Evolutionary conservation across 2,329 filamentous ascomycete genomes (phyloP).

Genomic region (Calonectria henricotiae): DNA sequence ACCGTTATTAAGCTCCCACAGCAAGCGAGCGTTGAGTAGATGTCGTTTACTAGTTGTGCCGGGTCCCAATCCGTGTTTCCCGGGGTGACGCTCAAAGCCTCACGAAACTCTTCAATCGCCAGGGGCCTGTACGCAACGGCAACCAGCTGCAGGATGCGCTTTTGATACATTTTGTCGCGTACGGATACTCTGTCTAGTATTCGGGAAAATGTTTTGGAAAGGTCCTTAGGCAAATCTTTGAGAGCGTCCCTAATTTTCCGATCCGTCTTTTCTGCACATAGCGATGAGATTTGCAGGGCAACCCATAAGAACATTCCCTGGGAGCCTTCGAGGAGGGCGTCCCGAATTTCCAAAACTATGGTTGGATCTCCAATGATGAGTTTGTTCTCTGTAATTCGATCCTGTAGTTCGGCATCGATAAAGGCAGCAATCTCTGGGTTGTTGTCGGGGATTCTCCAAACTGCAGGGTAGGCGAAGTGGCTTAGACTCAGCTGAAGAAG

Average conservation of each 20-base stretch:
- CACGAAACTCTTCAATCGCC: constrained; percentile 56
- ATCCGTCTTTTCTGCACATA: constrained; percentile 59
- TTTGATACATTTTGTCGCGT: constrained; percentile 45
- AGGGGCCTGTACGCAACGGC: constrained; percentile 53
- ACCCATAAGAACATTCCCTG: constrained; percentile 62
- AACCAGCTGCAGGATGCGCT: constrained; percentile 55
- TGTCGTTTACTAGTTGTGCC: constrained; percentile 44
- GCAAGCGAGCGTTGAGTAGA: constrained; percentile 48
- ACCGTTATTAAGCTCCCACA: constrained; percentile 57
- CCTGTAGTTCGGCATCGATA: constrained; percentile 41
- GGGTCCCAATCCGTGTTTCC: constrained; percentile 53
- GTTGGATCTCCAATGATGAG: constrained; percentile 42
- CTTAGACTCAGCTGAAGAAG: not conserved
- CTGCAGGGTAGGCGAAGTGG: not conserved
- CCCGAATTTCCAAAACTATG: constrained; percentile 43
- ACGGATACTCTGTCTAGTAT: constrained; percentile 51
- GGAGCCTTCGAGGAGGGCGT: constrained; percentile 48
- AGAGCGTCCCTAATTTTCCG: constrained; percentile 56
- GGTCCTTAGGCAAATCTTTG: constrained; percentile 51
- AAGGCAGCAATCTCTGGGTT: constrained; percentile 51
- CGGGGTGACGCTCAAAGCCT: constrained; percentile 59
- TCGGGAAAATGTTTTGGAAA: constrained; percentile 54
- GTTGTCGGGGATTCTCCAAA: constrained; percentile 38
- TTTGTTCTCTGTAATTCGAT: constrained; percentile 2
- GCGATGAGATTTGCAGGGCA: constrained; percentile 55